Evolutionary conservation across 1,139 yeast genomes (phyloP).

Genomic region (Hyphopichia fennica): DNA sequence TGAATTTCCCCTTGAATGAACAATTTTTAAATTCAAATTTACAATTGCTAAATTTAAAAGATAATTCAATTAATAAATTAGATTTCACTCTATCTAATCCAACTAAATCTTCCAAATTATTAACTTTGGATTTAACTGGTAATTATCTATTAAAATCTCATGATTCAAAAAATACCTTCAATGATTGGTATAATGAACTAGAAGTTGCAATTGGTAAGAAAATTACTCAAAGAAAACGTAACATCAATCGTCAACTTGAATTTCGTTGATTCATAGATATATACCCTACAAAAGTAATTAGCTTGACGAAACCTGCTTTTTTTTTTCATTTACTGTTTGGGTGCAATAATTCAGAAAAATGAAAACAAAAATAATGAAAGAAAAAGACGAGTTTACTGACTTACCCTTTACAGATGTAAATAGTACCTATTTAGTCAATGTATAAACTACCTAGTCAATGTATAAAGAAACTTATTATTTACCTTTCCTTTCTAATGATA

Average conservation of each 20-base stretch:
- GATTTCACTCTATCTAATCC: neutral
- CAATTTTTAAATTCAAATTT: constrained; percentile 8
- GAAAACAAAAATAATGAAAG: too few relatives aligned
- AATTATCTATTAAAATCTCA: constrained; percentile 15
- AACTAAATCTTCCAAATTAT: constrained; percentile 3
- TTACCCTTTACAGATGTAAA: too few relatives aligned
- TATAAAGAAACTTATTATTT: too few relatives aligned
- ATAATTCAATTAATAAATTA: constrained; percentile 15
- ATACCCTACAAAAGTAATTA: too few relatives aligned
- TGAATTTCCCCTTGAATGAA: neutral
- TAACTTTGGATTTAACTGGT: constrained; percentile 17
- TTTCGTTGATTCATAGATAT: too few relatives aligned
- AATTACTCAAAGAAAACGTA: constrained; percentile 14
- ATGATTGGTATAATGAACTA: constrained; percentile 17
- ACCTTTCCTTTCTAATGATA: too few relatives aligned
- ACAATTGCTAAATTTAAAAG: constrained; percentile 19
- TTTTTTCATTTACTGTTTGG: too few relatives aligned
- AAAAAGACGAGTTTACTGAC: too few relatives aligned
- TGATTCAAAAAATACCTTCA: neutral
- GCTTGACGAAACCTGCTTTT: too few relatives aligned
- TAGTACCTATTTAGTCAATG: too few relatives aligned
- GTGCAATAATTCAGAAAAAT: too few relatives aligned
- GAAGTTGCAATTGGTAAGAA: constrained; percentile 22
- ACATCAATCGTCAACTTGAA: neutral
- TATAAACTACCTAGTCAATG: too few relatives aligned